Percentiles rank a stretch among this genome's conserved stretches.
Evolutionary conservation across 495 filamentous ascomycete species (phyloP).

Genomic region (Cenococcum geophilum): DNA sequence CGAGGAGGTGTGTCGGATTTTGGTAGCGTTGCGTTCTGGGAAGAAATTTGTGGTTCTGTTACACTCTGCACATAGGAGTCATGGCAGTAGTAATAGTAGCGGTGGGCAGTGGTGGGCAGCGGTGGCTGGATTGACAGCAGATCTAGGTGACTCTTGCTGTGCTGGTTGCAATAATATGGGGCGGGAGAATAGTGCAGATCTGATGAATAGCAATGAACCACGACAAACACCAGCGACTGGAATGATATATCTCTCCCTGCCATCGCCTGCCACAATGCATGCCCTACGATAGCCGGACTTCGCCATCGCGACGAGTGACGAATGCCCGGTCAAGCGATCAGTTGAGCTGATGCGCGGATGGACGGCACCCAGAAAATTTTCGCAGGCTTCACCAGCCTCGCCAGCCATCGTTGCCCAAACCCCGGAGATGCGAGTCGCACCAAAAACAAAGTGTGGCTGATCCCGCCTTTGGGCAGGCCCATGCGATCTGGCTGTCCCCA

Average conservation of each 20-base stretch:
- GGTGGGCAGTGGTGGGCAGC: neutral
- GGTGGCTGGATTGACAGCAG: conserved; percentile 4
- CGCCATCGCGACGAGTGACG: conserved; percentile 20
- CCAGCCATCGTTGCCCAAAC: neutral
- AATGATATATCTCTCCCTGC: conserved; percentile 20
- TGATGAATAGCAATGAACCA: conserved; percentile 10
- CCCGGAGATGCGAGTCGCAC: neutral
- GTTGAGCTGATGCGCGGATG: conserved; percentile 5
- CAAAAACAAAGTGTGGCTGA: conserved; percentile 1
- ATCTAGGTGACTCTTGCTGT: neutral
- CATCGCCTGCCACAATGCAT: conserved; percentile 19
- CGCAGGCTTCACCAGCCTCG: conserved; percentile 6
- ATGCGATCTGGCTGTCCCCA: too few species aligned
- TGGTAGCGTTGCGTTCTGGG: conserved; percentile 1
- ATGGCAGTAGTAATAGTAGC: neutral
- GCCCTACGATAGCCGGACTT: conserved; percentile 11
- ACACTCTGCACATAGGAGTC: conserved; percentile 6
- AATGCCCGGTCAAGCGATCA: neutral
- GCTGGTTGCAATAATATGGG: conserved; percentile 1
- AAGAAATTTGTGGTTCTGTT: neutral
- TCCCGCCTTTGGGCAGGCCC: neutral
- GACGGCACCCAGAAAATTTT: conserved; percentile 4
- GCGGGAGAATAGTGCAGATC: neutral
- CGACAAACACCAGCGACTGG: conserved; percentile 1
- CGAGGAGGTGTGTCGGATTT: conserved; percentile 14